These are phyloP conservation scores for Scedosporium boydii DNA, from an alignment of 2,329 filamentous ascomycete genomes.

Conservation along the genomic window DNA sequence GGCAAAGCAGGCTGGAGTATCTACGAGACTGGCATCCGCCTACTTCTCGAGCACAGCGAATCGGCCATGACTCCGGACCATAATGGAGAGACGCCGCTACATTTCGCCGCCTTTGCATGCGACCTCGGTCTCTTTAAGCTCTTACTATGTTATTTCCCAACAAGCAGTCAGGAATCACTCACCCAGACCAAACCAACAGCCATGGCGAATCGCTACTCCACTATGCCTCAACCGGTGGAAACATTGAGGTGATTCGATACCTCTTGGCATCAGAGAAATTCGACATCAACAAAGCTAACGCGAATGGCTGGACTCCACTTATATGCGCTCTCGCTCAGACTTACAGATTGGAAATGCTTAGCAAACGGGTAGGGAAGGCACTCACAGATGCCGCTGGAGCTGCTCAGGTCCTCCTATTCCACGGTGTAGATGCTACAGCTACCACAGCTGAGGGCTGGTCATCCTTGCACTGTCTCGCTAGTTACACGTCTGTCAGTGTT, in stretches of 20 bases:
- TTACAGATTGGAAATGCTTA: not conserved
- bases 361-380: not conserved
- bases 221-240: slow-evolving; percentile 17
- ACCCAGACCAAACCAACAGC: slow-evolving; percentile 11
- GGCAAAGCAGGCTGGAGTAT: not conserved
- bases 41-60: slow-evolving; percentile 14
- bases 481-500: not conserved
- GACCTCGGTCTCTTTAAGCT: not conserved
- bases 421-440: slow-evolving; percentile 12
- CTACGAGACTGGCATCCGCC: slow-evolving; percentile 11
- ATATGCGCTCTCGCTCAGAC: slow-evolving; percentile 16
- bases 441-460: slow-evolving; percentile 17
- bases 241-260: slow-evolving; percentile 10
- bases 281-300: slow-evolving; percentile 11
- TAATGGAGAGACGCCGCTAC: slow-evolving; percentile 11
- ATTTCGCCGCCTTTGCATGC: not conserved
- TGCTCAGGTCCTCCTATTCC: slow-evolving; percentile 14
- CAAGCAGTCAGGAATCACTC: slow-evolving; percentile 12
- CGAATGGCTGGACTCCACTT: slow-evolving; percentile 20
- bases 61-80: slow-evolving; percentile 11
- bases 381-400: slow-evolving; percentile 5
- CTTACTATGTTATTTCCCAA: not conserved
- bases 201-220: slow-evolving; percentile 18
- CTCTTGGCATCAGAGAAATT: slow-evolving; percentile 5
- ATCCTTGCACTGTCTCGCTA: slow-evolving; percentile 14